Percentiles rank a stretch among this genome's conserved stretches.
Evolutionary conservation across 768 basidiomycete species (phyloP).

Genomic region (Auriculariales sp.): DNA sequence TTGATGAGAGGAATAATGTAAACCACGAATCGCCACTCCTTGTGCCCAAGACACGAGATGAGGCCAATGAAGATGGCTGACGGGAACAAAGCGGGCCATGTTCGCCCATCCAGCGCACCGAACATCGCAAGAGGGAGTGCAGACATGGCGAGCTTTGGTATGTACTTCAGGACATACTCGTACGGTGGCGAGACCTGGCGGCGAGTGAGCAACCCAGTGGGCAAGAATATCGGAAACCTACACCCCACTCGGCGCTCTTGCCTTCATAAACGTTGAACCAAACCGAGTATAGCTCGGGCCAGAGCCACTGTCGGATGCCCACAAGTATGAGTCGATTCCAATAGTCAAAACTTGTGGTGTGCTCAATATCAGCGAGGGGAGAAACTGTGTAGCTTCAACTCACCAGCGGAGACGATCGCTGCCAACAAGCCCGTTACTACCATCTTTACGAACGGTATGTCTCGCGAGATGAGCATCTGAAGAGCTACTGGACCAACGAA

Average conservation of each 20-base stretch:
- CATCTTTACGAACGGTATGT: conserved; percentile 28
- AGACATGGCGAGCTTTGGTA: conserved; percentile 67
- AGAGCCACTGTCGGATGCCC: conserved; percentile 51
- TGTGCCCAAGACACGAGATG: conserved; percentile 74
- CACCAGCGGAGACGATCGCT: conserved; percentile 38
- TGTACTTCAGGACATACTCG: conserved; percentile 47
- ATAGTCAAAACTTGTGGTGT: conserved; percentile 57
- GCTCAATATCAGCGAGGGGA: neutral
- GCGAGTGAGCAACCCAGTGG: conserved; percentile 2
- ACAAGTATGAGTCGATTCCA: conserved; percentile 73
- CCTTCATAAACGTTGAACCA: conserved; percentile 82
- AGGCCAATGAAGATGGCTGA: conserved; percentile 37
- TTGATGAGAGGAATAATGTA: conserved; percentile 78
- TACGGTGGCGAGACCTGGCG: conserved; percentile 52
- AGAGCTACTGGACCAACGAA: conserved; percentile 48
- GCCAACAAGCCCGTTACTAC: conserved; percentile 35
- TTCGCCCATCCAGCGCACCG: conserved; percentile 33
- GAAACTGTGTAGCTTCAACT: neutral
- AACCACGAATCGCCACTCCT: conserved; percentile 94
- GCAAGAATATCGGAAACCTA: conserved; percentile 23
- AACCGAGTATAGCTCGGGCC: conserved; percentile 74
- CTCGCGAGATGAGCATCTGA: conserved; percentile 31
- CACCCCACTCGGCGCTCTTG: conserved; percentile 86
- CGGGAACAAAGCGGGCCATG: conserved; percentile 37
- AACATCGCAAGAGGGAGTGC: conserved; percentile 46